Evolutionary conservation across 257 asterid genomes (phyloP), one percentile per base, ranked within the genome.

Genomic region (Anisodus tanguticus): DNA sequence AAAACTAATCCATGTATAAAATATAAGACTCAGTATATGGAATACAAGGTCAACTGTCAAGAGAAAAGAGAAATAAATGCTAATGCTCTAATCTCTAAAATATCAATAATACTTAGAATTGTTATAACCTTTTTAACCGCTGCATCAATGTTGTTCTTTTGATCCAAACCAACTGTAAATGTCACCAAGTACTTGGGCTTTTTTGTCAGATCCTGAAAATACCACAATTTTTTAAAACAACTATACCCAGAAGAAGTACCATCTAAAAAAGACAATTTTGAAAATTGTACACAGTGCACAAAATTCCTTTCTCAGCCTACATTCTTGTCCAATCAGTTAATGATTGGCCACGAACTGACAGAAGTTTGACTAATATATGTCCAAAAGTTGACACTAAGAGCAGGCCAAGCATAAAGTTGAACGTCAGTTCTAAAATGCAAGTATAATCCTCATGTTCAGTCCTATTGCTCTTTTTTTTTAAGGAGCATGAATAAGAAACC

Each of bases 121-220:
- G 77, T 63, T 79, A 53, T 84, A 77, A 95, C 98, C 98, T 97
- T 97, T 88, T 90, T 94, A 88, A 97, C 97, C 9, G 97, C 98
- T 88, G 91, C 91, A 85, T 97, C 87, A 66, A 97, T 91, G 86
- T 91, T 91, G 68, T 90, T 82, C 91, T 82, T 95, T 87, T 97
- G 98, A 47, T 91, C 91, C 91, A 88, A 87, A 82, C 99, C 99
- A 85, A 97, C 99, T 53, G 99, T 97, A 88, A 97, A 94, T 22
- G 98, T 92, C 53, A 95, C 97, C 86, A 97, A 87, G 90, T 97
- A 97, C 92, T 91, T 95, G 1, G 98, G 98, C 90, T 93, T 97
- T 89, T 17, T 89, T 89, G 90, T 97, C 89, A 97, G 87, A 93
- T 97, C 99, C 99, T 97, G 94, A 84, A 91, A 87, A 82, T 88